These are phyloP conservation scores for Didymella keratinophila DNA, from an alignment of 2,329 filamentous ascomycete genomes.

Conservation along the genomic window DNA sequence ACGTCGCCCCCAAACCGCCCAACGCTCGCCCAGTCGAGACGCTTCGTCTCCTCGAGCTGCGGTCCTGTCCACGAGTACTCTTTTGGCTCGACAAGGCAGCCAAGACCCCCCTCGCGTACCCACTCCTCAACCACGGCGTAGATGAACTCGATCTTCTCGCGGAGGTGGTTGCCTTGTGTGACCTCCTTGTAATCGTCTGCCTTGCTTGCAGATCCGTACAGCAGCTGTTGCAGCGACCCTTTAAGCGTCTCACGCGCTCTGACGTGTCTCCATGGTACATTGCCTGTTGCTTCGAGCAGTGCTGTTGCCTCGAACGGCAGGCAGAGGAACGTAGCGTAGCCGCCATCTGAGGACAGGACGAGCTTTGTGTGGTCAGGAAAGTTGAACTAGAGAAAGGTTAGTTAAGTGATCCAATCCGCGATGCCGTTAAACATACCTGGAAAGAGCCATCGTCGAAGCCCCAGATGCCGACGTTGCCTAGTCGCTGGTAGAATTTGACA, in stretches of 20 bases:
- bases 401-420: not conserved
- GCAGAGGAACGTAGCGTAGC: conserved; percentile 79
- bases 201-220: conserved; percentile 65
- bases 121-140: conserved; percentile 73
- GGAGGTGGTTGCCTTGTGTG: conserved; percentile 74
- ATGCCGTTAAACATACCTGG: conserved; percentile 61
- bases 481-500: conserved; percentile 82
- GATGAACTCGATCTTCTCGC: conserved; percentile 77
- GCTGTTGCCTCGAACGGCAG: conserved; percentile 74
- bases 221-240: conserved; percentile 74
- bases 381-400: conserved; percentile 69
- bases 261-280: conserved; percentile 69
- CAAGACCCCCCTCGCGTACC: conserved; percentile 73
- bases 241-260: conserved; percentile 74
- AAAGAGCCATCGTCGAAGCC: conserved; percentile 81
- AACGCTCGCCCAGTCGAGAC: conserved; percentile 59
- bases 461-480: conserved; percentile 83
- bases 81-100: conserved; percentile 53
- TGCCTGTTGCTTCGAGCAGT: conserved; percentile 69
- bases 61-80: conserved; percentile 55
- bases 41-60: conserved; percentile 54
- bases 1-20: conserved; percentile 58
- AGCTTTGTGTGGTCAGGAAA: conserved; percentile 90
- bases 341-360: conserved; percentile 76
- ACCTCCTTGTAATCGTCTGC: conserved; percentile 62